Conservation (phyloP, 2,329 filamentous ascomycete species). For the Fusarium piperis region DNA sequence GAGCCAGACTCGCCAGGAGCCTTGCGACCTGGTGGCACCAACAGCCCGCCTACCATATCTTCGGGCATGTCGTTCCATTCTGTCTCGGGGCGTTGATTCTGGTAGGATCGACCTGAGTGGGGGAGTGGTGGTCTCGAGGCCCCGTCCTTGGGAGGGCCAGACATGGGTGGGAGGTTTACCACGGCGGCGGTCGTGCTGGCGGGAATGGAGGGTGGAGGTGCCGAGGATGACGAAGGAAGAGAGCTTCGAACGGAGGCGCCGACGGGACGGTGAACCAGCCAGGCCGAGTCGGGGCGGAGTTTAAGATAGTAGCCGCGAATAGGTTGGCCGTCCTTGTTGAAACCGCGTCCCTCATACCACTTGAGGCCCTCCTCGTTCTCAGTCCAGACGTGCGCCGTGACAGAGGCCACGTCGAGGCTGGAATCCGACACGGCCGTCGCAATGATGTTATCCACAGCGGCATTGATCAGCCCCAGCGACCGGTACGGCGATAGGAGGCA, state of each 20-base stretch:
- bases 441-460: slow-evolving; percentile 64
- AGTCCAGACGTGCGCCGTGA: slow-evolving; percentile 76
- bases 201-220: slow-evolving; percentile 24
- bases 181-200: slow-evolving; percentile 45
- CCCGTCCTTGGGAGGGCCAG: slow-evolving; percentile 36
- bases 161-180: slow-evolving; percentile 45
- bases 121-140: slow-evolving; percentile 37
- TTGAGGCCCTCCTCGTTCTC: slow-evolving; percentile 69
- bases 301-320: slow-evolving; percentile 70
- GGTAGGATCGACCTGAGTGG: slow-evolving; percentile 60
- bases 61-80: slow-evolving; percentile 74
- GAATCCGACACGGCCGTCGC: slow-evolving; percentile 49
- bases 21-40: slow-evolving; percentile 43
- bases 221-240: slow-evolving; percentile 28
- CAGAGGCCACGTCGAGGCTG: slow-evolving; percentile 51
- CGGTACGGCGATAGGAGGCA: slow-evolving; percentile 72
- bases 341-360: slow-evolving; percentile 71
- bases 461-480: slow-evolving; percentile 65
- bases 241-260: slow-evolving; percentile 39
- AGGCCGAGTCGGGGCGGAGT: slow-evolving; percentile 69
- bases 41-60: slow-evolving; percentile 61
- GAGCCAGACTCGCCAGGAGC: slow-evolving; percentile 48
- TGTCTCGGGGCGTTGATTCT: slow-evolving; percentile 66
- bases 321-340: slow-evolving; percentile 58
- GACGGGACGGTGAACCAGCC: slow-evolving; percentile 63